A percentile compares a stretch with the other conserved stretches of the same genome.
phyloP scores from a whole-genome alignment of 1,139 yeast species.

The Diutina rugosa region DNA sequence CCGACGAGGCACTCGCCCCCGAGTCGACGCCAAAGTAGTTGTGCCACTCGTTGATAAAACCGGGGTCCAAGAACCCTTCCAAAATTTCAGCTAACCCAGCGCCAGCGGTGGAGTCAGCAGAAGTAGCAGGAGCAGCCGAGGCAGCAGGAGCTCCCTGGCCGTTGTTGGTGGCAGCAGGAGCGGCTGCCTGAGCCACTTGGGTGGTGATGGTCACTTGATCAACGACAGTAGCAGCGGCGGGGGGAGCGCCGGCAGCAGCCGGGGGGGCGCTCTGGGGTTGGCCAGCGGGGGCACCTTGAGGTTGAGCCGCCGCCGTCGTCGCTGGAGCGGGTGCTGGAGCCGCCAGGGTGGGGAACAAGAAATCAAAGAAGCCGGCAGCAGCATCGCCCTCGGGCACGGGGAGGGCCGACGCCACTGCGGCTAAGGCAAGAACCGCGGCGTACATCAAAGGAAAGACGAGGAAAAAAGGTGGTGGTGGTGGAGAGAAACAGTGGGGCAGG shows the following conservation, averaged over 20 bases:
- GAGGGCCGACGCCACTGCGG: neutral
- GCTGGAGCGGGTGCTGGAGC: neutral
- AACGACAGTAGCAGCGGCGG: neutral
- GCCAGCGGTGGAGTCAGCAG: neutral
- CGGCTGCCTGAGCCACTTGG: neutral
- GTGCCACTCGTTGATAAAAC: neutral
- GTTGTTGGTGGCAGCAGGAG: neutral
- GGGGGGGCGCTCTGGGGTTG: no score
- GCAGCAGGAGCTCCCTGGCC: neutral
- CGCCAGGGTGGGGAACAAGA: neutral
- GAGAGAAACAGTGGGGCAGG: neutral
- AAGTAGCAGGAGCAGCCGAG: neutral
- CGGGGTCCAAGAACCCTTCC: neutral
- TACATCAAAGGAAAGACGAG: neutral
- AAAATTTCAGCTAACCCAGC: neutral
- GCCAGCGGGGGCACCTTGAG: neutral
- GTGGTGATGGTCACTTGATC: neutral
- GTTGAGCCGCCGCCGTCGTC: neutral
- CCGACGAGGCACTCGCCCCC: neutral
- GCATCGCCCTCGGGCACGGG: neutral
- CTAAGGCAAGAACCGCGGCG: neutral
- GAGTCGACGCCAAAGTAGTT: neutral
- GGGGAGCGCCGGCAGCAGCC: neutral
- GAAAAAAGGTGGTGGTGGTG: neutral
- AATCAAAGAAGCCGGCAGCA: neutral